Evolutionary conservation across 306 rosid genomes (phyloP).

Genomic region (Delonix regia): DNA sequence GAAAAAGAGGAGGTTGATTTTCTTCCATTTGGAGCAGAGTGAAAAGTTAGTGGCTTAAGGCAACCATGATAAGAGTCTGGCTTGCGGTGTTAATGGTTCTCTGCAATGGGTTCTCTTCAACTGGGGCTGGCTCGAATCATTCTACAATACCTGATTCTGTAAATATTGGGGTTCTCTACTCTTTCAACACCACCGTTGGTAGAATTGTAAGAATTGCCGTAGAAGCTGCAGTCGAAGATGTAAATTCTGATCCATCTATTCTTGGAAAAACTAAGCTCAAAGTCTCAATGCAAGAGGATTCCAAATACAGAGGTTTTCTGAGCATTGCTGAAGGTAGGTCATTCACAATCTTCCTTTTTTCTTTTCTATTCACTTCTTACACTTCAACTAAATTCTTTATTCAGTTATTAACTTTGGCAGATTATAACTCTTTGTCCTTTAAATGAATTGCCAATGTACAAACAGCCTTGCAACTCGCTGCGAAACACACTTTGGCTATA

Average conservation of each 20-base stretch:
- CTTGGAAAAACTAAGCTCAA: constrained; percentile 63
- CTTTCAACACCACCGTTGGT: constrained; percentile 61
- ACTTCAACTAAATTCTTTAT: too few relatives aligned
- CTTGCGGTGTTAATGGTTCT: constrained; percentile 49
- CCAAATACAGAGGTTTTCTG: constrained; percentile 77
- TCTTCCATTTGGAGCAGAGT: constrained; percentile 34
- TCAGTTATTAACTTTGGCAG: neutral
- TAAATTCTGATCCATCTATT: constrained; percentile 79
- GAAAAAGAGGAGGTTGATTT: constrained; percentile 24
- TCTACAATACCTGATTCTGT: constrained; percentile 62
- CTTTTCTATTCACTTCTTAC: neutral
- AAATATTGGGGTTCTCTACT: constrained; percentile 73
- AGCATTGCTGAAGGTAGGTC: constrained; percentile 86
- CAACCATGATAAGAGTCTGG: constrained; percentile 59
- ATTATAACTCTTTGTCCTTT: constrained; percentile 29
- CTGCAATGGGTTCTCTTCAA: constrained; percentile 48
- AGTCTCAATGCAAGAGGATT: constrained; percentile 64
- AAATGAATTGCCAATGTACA: neutral
- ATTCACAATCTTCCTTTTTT: neutral
- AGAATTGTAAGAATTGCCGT: constrained; percentile 64
- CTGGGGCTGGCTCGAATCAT: constrained; percentile 45
- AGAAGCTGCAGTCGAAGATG: constrained; percentile 72
- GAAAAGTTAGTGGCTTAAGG: constrained; percentile 30
- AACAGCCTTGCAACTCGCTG: constrained; percentile 84
- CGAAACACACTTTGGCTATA: constrained; percentile 75